These are phyloP conservation scores for Phaeophleospora eucalypticola DNA, from an alignment of 2,329 filamentous ascomycete species.

Conservation along the genomic window DNA sequence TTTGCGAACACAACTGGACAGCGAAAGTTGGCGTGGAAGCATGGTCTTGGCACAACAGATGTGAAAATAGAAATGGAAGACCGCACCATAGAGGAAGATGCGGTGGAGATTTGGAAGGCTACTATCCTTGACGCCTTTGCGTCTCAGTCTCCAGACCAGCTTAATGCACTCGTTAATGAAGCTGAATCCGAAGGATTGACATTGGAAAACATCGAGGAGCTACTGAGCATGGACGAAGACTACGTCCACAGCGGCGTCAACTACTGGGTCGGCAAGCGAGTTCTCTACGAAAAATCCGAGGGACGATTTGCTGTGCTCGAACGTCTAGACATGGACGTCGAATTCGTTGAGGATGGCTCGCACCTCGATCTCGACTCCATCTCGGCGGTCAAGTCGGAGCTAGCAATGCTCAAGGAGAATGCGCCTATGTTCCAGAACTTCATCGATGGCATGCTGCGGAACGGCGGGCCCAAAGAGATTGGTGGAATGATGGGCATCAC, in stretches of 20 bases:
- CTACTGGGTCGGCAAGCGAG: slow-evolving; percentile 67
- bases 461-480: slow-evolving; percentile 51
- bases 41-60: slow-evolving; percentile 67
- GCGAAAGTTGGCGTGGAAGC: slow-evolving; percentile 83
- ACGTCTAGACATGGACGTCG: slow-evolving; percentile 44
- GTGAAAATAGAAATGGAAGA: slow-evolving; percentile 82
- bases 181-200: slow-evolving; percentile 28
- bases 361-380: slow-evolving; percentile 40
- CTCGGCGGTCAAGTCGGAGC: slow-evolving; percentile 48
- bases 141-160: slow-evolving; percentile 31
- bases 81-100: slow-evolving; percentile 63
- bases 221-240: slow-evolving; percentile 69
- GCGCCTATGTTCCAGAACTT: slow-evolving; percentile 83
- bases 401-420: slow-evolving; percentile 62
- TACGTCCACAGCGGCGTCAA: slow-evolving; percentile 63
- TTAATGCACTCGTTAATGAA: slow-evolving; percentile 23
- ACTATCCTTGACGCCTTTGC: slow-evolving; percentile 79
- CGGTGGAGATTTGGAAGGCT: slow-evolving; percentile 80
- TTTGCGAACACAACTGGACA: slow-evolving; percentile 79
- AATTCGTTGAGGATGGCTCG: slow-evolving; percentile 22
- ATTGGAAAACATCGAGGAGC: slow-evolving; percentile 44
- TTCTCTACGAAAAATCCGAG: slow-evolving; percentile 54
- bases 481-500: slow-evolving; percentile 80
- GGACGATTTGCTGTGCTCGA: slow-evolving; percentile 67
- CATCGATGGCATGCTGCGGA: slow-evolving; percentile 91